Base-by-base conservation (phyloP, 768 basidiomycete species). In the Favolaschia claudopus region DNA sequence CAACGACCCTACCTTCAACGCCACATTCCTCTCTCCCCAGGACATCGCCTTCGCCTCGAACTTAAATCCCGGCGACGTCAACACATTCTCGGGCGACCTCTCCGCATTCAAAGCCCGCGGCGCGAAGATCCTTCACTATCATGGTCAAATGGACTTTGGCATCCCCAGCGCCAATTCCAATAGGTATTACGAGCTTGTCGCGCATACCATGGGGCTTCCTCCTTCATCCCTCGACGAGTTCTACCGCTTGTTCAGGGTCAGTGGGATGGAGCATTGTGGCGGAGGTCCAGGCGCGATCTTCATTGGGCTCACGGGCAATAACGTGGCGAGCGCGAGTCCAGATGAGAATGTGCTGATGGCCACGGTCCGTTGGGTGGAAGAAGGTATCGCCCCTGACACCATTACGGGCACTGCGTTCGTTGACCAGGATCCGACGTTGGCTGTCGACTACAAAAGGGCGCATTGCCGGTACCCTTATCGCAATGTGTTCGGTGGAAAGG, bases 111-210 rank as follows among this genome's bases (percentile, higher is more conserved):
- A 44, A 22, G 50, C 46, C 15, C 52, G 57, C 10, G 67, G 67
- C 20, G 67, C 66, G 7, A 69, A 67, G 54, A 24, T 67, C n/a
- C 46, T 69, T 20, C 62, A 61, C 28, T 69, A 64, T 36, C 66
- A 62, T 39, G 67, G 68, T 13, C 46, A 32, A 6, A 48, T 48
- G 46, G 46, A 48, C 25, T 24, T 32, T 13, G 46, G 31, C 25
- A 10, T n/a, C n/a, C n/a, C n/a, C n/a, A n/a, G n/a, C n/a, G n/a
- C n/a, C 20, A 64, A 58, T 37, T 62, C 58, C 15, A 57, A 61
- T 29, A 38, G 55, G 42, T 50, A 52, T 22, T 59, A 66, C 51
- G 38, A 57, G 45, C 60, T 60, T 13, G 46, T 68, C n/a, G 42
- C 65, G 25, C 36, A 62, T 20, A 57, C 58, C 17, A 56, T 66